These are phyloP conservation scores for Paraphysoderma sedebokerense DNA, from an alignment of 371 early-diverging fungal genomes.

Conservation along the genomic window DNA sequence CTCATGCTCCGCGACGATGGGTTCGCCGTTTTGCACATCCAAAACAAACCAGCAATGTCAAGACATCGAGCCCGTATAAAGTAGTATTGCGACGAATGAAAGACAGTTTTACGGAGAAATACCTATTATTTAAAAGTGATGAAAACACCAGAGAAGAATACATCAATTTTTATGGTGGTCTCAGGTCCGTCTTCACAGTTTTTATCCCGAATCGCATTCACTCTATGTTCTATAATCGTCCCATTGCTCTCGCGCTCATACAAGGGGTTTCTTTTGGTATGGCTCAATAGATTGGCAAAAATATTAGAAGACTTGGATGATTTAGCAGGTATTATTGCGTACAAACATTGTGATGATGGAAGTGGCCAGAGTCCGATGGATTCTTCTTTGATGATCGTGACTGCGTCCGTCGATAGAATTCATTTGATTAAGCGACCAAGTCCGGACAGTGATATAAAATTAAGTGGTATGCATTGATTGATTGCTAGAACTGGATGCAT, in stretches of 20 bases:
- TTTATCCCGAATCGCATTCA: no score
- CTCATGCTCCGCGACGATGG: no score
- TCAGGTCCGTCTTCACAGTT: no score
- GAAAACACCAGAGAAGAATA: slow-evolving; percentile 62
- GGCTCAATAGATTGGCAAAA: no score
- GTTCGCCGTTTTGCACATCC: no score
- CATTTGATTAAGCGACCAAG: slow-evolving; percentile 51
- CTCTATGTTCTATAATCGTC: no score
- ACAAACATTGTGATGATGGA: slow-evolving; percentile 53
- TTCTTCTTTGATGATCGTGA: slow-evolving; percentile 58
- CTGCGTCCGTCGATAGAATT: slow-evolving; percentile 78
- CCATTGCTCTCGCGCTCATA: no score
- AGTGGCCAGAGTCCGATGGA: slow-evolving; percentile 19
- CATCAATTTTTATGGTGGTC: slow-evolving; percentile 47
- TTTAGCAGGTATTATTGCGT: slow-evolving; percentile 61
- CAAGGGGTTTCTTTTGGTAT: no score
- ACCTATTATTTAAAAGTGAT: slow-evolving; percentile 58
- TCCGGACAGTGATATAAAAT: slow-evolving; percentile 43
- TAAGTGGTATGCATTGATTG: slow-evolving; percentile 50
- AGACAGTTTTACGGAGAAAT: slow-evolving; percentile 65
- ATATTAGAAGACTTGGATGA: slow-evolving; percentile 66
- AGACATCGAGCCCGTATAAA: neutral
- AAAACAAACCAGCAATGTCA: no score
- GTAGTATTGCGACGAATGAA: slow-evolving; percentile 39
- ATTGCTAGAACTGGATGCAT: neutral